Evolutionary conservation across 345 rosid species (phyloP).

Genomic region (Euphorbia pulcherrima): DNA sequence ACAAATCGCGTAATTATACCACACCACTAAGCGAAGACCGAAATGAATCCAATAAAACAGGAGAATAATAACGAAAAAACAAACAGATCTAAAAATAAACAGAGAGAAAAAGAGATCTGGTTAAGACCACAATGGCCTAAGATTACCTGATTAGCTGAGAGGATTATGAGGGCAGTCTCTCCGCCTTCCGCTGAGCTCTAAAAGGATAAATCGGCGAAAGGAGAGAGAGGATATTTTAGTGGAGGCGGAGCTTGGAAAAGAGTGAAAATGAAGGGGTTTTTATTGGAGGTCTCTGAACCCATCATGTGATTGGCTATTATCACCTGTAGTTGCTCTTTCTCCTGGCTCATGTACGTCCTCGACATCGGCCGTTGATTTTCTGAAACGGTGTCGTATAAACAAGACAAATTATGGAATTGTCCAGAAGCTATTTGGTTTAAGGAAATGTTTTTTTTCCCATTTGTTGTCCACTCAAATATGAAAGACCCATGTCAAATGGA

Average conservation of each 20-base stretch:
- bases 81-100: not conserved
- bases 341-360: not conserved
- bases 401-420: too few relatives aligned
- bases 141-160: not conserved
- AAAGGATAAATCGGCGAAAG: not conserved
- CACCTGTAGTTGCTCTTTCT: not conserved
- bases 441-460: too few relatives aligned
- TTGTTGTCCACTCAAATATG: too few relatives aligned
- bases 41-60: not conserved
- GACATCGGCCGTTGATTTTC: not conserved
- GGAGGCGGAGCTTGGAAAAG: not conserved
- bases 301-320: not conserved
- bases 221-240: not conserved
- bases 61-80: not conserved
- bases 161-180: not conserved
- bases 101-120: not conserved
- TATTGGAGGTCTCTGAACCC: slow-evolving; percentile 3
- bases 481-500: too few relatives aligned
- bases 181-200: slow-evolving; percentile 18
- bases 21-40: not conserved
- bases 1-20: not conserved
- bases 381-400: too few relatives aligned
- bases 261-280: not conserved
- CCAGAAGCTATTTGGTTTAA: too few relatives aligned
- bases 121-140: not conserved